phyloP scores from a whole-genome alignment of 352 stramenopile species.

The Phytopythium ostracodes region DNA sequence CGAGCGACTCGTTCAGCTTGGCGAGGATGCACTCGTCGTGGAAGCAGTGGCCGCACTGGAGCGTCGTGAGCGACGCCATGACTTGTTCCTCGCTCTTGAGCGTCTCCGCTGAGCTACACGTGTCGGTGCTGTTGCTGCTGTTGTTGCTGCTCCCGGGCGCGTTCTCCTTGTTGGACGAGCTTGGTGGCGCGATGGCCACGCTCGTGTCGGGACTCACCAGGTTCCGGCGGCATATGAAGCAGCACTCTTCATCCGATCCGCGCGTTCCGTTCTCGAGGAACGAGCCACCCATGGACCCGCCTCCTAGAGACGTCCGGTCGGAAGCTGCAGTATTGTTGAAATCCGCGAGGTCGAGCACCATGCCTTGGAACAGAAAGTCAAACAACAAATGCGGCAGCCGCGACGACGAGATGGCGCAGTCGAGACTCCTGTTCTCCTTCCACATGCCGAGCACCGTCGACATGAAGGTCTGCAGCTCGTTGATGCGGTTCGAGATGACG shows the following conservation, averaged over 20 bases:
- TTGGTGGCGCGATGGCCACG: conserved; percentile 33
- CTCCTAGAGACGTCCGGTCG: conserved; percentile 37
- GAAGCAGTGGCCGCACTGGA: conserved; percentile 80
- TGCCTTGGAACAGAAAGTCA: conserved; percentile 78
- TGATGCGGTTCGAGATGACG: conserved; percentile 56
- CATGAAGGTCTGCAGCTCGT: conserved; percentile 64
- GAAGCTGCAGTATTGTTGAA: conserved; percentile 46
- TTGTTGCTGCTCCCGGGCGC: not conserved
- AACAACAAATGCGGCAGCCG: conserved; percentile 66
- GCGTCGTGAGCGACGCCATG: conserved; percentile 58
- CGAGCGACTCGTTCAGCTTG: conserved; percentile 73
- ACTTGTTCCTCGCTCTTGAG: conserved; percentile 24
- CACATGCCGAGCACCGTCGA: conserved; percentile 55
- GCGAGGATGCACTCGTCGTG: conserved; percentile 85
- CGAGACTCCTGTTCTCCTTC: conserved; percentile 57
- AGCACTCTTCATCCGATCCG: conserved; percentile 36
- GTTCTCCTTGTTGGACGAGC: conserved; percentile 14
- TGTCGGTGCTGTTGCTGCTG: conserved; percentile 4
- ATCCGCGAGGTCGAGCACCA: conserved; percentile 74
- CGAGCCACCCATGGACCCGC: conserved; percentile 19
- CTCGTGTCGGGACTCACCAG: conserved; percentile 26
- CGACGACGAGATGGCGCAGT: conserved; percentile 54
- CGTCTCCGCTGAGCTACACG: conserved; percentile 12
- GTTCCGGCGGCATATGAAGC: conserved; percentile 52
- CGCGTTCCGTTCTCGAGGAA: conserved; percentile 20